Conservation (phyloP, 768 basidiomycete genomes). For the Boletus vinaceobasis region DNA sequence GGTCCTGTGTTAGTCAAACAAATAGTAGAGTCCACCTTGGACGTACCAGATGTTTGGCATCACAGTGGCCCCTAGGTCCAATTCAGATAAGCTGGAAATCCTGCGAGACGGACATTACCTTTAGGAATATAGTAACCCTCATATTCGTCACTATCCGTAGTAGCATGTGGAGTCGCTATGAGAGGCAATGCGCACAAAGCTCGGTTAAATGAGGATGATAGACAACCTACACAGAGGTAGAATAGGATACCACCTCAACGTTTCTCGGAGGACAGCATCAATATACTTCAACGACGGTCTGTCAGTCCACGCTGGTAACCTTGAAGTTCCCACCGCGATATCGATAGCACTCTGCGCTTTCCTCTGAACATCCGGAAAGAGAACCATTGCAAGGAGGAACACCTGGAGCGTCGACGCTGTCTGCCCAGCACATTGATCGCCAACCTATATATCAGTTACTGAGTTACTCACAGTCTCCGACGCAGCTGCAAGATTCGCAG, state of each 20-base stretch:
- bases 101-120: neutral
- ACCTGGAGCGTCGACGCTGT: constrained; percentile 25
- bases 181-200: neutral
- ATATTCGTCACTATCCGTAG: constrained; percentile 21
- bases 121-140: constrained; percentile 29
- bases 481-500: constrained; percentile 4
- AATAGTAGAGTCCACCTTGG: neutral
- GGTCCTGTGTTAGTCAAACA: neutral
- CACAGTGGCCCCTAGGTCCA: constrained; percentile 18
- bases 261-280: constrained; percentile 28
- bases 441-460: neutral
- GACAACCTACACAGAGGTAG: constrained; percentile 21
- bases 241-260: constrained; percentile 24
- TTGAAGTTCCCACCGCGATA: constrained; percentile 17
- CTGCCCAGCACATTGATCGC: constrained; percentile 6
- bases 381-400: constrained; percentile 36
- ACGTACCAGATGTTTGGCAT: constrained; percentile 29
- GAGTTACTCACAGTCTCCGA: constrained; percentile 16
- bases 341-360: constrained; percentile 33
- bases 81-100: neutral
- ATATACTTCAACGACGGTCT: constrained; percentile 26
- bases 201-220: neutral
- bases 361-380: constrained; percentile 27
- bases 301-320: constrained; percentile 28
- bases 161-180: constrained; percentile 17